A percentile compares a stretch with the other conserved stretches of the same genome.
phyloP scores from a whole-genome alignment of 345 rosid species.

The Eucalyptus marginata region DNA sequence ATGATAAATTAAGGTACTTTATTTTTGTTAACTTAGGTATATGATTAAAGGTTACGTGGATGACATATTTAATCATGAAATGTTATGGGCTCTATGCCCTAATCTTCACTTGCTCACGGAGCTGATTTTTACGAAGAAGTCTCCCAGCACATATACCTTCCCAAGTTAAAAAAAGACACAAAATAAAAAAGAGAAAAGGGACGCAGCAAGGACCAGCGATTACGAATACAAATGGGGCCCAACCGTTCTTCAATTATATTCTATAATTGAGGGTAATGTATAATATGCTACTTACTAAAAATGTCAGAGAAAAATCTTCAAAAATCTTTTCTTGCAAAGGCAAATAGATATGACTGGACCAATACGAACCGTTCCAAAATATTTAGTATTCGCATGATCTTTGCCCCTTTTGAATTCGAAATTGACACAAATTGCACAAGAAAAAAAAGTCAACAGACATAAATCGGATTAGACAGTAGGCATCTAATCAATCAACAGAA shows the following conservation, averaged over 20 bases:
- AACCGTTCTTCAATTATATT: background rate
- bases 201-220: background rate
- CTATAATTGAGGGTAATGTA: background rate
- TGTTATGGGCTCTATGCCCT: background rate
- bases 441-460: background rate
- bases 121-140: background rate
- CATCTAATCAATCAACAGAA: background rate
- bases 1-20: background rate
- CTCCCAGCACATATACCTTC: background rate
- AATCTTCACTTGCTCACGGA: background rate
- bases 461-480: background rate
- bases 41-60: background rate
- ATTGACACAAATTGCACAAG: background rate
- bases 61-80: background rate
- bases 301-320: background rate
- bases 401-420: background rate
- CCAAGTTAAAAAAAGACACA: background rate
- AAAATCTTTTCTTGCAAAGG: background rate
- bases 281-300: background rate
- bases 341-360: too few species aligned
- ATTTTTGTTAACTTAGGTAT: background rate
- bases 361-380: background rate
- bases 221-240: background rate
- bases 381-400: background rate
- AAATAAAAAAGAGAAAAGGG: background rate